Base-by-base conservation (phyloP, 306 rosid genomes). In the Cucurbita pepo region DNA sequence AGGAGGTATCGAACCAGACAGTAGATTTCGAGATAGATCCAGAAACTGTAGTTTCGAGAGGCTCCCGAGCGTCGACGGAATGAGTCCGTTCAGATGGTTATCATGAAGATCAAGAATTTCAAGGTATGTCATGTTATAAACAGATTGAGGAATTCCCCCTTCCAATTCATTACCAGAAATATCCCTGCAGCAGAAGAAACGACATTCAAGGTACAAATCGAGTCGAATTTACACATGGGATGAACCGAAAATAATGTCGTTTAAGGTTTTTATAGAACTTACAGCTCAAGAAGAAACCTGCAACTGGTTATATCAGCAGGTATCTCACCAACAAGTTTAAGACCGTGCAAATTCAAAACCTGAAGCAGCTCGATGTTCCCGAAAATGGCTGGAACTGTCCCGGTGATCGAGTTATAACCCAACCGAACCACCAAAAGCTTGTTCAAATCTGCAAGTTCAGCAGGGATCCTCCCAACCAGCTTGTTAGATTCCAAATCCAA, bases 201-300 rank as follows among this genome's bases (percentile, higher is more conserved):
- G 30, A 3, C 44, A 51, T 55, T 19, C 76, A 22, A 50, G 77
- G 55, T 66, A 77, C 41, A 59, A 60, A 21, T 79, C 47, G 83
- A 76, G 62, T 77, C 69, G 74, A 65, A 77, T 67, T 76, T 77
- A 76, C 57, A 78, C 70, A 13, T 12, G 8, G 65, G n/a, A 51
- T 18, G 63, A 59, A 73, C 5, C 43, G 48, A 2, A 52, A 71
- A 53, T 43, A n/a, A 58, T 75, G 74, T 56, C 62, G 73, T 65
- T 77, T 76, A 69, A 83, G 79, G 63, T 76, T 63, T 25, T 60
- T 0, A 14, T 11, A 74, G 82, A 71, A 95, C 99, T 95, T 82
- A 95, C 99, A 95, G 82, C 82, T 83, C 95, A 67, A 87, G 97
- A 79, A 95, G 99, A 82, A 91, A 83, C 78, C 77, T 79, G 89